Evolutionary conservation across 768 basidiomycete genomes (phyloP), one percentile per base, ranked within the genome.

Genomic region (Terana coerulea): DNA sequence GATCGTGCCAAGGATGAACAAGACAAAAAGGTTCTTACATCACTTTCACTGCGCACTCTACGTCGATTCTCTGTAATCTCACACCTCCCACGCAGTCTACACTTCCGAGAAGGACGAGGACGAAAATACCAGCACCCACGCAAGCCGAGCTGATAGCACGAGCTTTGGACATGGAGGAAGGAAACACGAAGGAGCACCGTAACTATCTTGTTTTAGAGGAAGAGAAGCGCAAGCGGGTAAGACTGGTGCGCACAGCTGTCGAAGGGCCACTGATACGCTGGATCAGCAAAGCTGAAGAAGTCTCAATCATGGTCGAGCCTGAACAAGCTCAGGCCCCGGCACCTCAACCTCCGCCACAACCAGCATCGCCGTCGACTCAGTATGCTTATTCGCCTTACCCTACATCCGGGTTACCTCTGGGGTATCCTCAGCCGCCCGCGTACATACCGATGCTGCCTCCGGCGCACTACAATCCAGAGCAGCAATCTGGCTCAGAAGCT

Each of bases 151-250:
- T 94, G 7, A 86, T 95, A 51, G 83, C 81, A 2, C 80, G 80
- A 6, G 92, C 92, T 0, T 78, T 94, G 15, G 88, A 92, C 59
- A 90, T 84, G 47, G 92, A 94, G 66, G 91, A 92, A 66, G 83
- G 85, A 0, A 95, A 95, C 63, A 81, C 85, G 19, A 74, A 75
- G 5, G 84, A 90, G 41, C 88, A 94, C 56, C 74, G 79, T 30
- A 80, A 91, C 58, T 94, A 93, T 61, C 79, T 94, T 25, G 78
- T 75, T 44, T 67, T 81, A 2, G 92, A 95, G 59, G 91, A 90
- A 61, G 89, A 91, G 67, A 91, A 88, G 58, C 80, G 90, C 7
- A 82, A 79, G 61, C 80, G 80, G 28, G 84, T 79, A 22, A 69
- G 73, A 11, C 82, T 83, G 22, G 79, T 84, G 25, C 81, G 86